Evolutionary conservation across 2,329 filamentous ascomycete species (phyloP).

Genomic region (Clonostachys solani): DNA sequence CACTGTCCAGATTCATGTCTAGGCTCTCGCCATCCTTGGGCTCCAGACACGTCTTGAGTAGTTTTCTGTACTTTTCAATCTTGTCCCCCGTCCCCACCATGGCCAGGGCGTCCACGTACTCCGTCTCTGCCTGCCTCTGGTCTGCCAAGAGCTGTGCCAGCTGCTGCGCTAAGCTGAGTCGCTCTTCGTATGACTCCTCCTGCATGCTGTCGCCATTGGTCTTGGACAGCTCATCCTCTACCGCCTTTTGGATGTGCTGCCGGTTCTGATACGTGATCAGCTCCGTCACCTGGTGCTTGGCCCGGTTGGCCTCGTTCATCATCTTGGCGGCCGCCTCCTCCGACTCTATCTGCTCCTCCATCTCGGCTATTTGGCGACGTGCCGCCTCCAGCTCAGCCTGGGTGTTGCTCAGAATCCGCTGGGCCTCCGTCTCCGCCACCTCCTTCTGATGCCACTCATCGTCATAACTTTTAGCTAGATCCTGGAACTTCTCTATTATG

Average conservation of each 20-base stretch:
- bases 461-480: conserved; percentile 67
- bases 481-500: conserved; percentile 68
- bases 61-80: conserved; percentile 67
- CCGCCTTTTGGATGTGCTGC: conserved; percentile 43
- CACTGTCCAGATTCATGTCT: conserved; percentile 57
- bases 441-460: conserved; percentile 73
- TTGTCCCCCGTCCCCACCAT: conserved; percentile 69
- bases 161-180: conserved; percentile 52
- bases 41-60: conserved; percentile 66
- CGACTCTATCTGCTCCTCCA: conserved; percentile 49
- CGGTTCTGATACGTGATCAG: conserved; percentile 48
- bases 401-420: conserved; percentile 60
- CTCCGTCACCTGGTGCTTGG: conserved; percentile 43
- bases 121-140: conserved; percentile 57
- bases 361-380: conserved; percentile 54
- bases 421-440: conserved; percentile 62
- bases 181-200: conserved; percentile 47
- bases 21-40: conserved; percentile 63
- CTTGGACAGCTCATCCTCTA: conserved; percentile 26
- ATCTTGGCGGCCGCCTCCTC: conserved; percentile 48
- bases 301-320: conserved; percentile 43
- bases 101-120: conserved; percentile 65
- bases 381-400: conserved; percentile 62
- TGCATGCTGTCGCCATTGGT: conserved; percentile 40
- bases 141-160: conserved; percentile 53